A percentile compares a stretch with the other conserved stretches of the same genome.
These are phyloP conservation scores for Penicillium dipodomyicola DNA, from an alignment of 495 filamentous ascomycete genomes.

Conservation along the genomic window DNA sequence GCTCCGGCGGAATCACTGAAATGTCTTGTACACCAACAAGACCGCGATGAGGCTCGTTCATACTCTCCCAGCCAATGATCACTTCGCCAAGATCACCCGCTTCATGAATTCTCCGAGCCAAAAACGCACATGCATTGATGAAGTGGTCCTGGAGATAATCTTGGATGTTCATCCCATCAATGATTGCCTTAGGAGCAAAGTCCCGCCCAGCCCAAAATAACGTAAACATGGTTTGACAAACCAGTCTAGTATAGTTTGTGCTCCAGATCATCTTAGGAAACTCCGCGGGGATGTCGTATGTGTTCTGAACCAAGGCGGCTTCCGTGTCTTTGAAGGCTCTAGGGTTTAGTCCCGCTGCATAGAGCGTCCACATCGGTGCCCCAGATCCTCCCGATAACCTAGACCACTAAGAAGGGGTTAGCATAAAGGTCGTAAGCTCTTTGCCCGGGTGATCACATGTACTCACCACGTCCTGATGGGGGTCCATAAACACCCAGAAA, in stretches of 20 bases:
- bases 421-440: conserved; percentile 7
- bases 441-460: not conserved
- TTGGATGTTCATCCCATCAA: conserved; percentile 93
- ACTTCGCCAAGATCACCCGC: conserved; percentile 84
- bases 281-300: conserved; percentile 76
- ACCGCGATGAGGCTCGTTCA: conserved; percentile 93
- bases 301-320: conserved; percentile 93
- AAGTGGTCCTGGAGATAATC: conserved; percentile 92
- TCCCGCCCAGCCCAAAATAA: conserved; percentile 90
- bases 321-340: conserved; percentile 79
- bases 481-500: conserved; percentile 97
- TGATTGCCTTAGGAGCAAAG: conserved; percentile 94
- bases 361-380: conserved; percentile 96
- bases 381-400: conserved; percentile 91
- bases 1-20: conserved; percentile 76
- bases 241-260: conserved; percentile 89
- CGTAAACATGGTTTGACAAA: conserved; percentile 88
- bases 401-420: conserved; percentile 68
- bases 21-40: conserved; percentile 85
- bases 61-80: conserved; percentile 90
- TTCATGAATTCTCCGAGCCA: conserved; percentile 82
- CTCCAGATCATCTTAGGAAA: conserved; percentile 99
- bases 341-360: conserved; percentile 89
- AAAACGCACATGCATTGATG: conserved; percentile 70
- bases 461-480: conserved; percentile 91